These are phyloP conservation scores for Chaetomium sp. DNA, from an alignment of 2,329 filamentous ascomycete genomes.

Conservation along the genomic window DNA sequence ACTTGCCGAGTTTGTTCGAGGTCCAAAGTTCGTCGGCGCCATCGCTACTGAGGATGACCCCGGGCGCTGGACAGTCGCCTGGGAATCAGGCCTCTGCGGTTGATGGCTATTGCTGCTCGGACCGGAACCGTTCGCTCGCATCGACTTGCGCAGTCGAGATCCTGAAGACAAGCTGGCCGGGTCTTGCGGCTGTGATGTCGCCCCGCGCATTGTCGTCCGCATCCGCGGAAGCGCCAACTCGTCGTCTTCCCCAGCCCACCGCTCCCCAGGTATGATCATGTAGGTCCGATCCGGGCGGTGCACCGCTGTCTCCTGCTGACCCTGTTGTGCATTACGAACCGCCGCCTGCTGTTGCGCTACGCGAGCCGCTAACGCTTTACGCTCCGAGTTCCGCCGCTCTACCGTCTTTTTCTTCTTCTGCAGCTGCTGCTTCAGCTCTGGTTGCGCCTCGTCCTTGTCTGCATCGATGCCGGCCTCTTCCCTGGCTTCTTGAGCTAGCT, in stretches of 20 bases:
- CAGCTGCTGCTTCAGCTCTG: conserved; percentile 27
- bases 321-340: conserved; percentile 2
- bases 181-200: conserved; percentile 14
- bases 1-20: conserved; percentile 6
- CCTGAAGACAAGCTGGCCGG: conserved; percentile 4
- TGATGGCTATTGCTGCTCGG: conserved; percentile 1
- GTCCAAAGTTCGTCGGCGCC: background rate
- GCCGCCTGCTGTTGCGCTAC: conserved; percentile 59
- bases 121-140: conserved; percentile 19
- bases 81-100: background rate
- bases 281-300: conserved; percentile 22
- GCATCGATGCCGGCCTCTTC: conserved; percentile 46
- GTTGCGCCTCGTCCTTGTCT: conserved; percentile 34
- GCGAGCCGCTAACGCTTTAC: conserved; percentile 25
- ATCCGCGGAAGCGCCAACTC: conserved; percentile 13
- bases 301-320: background rate
- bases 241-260: conserved; percentile 18
- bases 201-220: conserved; percentile 21
- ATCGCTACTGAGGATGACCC: conserved; percentile 4
- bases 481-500: conserved; percentile 52
- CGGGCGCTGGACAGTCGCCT: conserved; percentile 8
- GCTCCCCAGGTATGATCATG: conserved; percentile 29
- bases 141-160: conserved; percentile 31
- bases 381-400: conserved; percentile 37
- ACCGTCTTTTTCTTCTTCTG: conserved; percentile 37